A percentile compares a stretch with the other conserved stretches of the same genome.
phyloP scores from a whole-genome alignment of 441 rosid species.

The Hura crepitans region DNA sequence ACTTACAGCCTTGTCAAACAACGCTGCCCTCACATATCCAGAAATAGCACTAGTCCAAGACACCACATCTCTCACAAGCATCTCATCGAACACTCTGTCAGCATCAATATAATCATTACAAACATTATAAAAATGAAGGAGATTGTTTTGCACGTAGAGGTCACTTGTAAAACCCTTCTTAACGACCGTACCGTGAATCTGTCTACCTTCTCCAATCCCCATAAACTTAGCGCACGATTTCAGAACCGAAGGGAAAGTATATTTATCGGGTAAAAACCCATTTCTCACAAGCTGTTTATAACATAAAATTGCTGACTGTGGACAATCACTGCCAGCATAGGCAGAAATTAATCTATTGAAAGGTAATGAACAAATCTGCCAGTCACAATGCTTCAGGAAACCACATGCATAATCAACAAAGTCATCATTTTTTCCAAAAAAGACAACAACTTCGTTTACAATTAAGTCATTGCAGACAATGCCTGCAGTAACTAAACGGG shows the following conservation, averaged over 20 bases:
- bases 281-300: constrained; percentile 27
- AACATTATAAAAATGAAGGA: constrained; percentile 52
- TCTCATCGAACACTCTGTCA: constrained; percentile 44
- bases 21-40: constrained; percentile 43
- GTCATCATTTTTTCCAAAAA: constrained; percentile 32
- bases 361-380: constrained; percentile 24
- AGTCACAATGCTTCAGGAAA: constrained; percentile 24
- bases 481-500: constrained; percentile 28
- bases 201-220: constrained; percentile 42
- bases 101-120: constrained; percentile 34
- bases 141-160: constrained; percentile 50
- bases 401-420: constrained; percentile 26
- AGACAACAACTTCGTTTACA: constrained; percentile 28
- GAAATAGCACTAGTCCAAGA: constrained; percentile 67
- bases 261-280: constrained; percentile 39
- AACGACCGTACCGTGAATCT: constrained; percentile 58
- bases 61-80: constrained; percentile 52
- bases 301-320: constrained; percentile 29
- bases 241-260: constrained; percentile 60
- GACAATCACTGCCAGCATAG: constrained; percentile 32
- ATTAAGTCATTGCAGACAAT: constrained; percentile 23
- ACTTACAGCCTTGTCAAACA: constrained; percentile 43
- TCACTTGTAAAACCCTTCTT: constrained; percentile 50
- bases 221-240: constrained; percentile 49
- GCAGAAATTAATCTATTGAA: constrained; percentile 37